Conservation (phyloP, 345 rosid genomes). For the Eucalyptus pauciflora region DNA sequence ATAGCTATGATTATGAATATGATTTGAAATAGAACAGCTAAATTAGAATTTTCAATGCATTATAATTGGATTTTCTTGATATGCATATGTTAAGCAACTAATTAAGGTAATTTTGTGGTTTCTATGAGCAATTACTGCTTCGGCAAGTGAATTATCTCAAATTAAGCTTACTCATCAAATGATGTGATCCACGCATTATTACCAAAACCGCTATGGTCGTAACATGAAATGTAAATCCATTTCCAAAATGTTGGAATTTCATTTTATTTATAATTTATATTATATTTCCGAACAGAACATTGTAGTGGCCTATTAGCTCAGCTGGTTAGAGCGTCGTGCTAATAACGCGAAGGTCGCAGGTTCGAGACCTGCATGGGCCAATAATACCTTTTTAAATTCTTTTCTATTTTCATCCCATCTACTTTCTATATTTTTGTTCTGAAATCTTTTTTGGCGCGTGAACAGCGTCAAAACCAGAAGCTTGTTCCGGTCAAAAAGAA, state of each 20-base stretch:
- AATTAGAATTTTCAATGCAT: neutral
- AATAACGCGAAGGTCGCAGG: constrained; percentile 89
- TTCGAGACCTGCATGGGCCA: constrained; percentile 52
- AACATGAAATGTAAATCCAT: neutral
- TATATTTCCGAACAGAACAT: fast-evolving
- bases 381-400: neutral
- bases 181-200: neutral
- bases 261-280: too few species aligned
- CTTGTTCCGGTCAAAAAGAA: neutral
- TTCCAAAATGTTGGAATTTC: neutral
- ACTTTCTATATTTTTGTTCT: neutral
- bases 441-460: neutral
- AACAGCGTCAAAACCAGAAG: neutral
- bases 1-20: neutral
- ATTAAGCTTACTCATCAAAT: neutral
- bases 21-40: neutral
- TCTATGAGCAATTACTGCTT: neutral
- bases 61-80: neutral
- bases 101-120: neutral
- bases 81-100: neutral
- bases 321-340: constrained; percentile 95
- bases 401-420: neutral
- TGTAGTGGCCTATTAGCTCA: constrained; percentile 3
- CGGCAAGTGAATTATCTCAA: neutral
- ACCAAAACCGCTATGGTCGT: neutral